phyloP scores from a whole-genome alignment of 192 early-diverging fungal species.

The Coemansia aciculifera region DNA sequence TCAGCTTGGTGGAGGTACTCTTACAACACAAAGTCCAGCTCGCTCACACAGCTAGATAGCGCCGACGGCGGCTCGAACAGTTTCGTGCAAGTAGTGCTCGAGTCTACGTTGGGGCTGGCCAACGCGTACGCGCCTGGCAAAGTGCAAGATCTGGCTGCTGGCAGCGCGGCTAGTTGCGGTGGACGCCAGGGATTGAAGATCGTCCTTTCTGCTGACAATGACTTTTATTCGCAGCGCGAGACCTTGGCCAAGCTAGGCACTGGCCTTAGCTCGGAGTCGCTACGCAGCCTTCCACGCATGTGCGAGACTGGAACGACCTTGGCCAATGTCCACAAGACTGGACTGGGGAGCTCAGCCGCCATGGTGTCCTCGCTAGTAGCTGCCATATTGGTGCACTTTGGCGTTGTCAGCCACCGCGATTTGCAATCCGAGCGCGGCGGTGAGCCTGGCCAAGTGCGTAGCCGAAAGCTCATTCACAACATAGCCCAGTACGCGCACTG shows the following conservation, averaged over 20 bases:
- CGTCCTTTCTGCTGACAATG: conserved; percentile 87
- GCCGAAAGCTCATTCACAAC: conserved; percentile 73
- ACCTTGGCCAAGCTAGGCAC: conserved; percentile 59
- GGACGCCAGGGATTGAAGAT: conserved; percentile 63
- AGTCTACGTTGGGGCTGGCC: conserved; percentile 29
- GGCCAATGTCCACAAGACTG: conserved; percentile 85
- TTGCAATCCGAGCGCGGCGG: conserved; percentile 11
- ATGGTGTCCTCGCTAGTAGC: conserved; percentile 90
- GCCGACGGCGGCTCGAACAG: conserved; percentile 30
- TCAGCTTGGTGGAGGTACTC: conserved; percentile 79
- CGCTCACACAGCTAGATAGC: conserved; percentile 32
- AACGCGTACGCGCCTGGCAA: conserved; percentile 15
- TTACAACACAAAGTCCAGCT: conserved; percentile 17
- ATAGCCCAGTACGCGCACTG: conserved; percentile 91
- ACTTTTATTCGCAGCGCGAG: conserved; percentile 96
- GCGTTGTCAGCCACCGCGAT: conserved; percentile 32
- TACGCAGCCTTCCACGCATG: conserved; percentile 63
- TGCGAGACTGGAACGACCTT: conserved; percentile 64
- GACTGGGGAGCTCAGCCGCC: conserved; percentile 95
- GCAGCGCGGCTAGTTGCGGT: not conserved
- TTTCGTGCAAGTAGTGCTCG: conserved; percentile 52
- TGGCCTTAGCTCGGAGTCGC: conserved; percentile 58
- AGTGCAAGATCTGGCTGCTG: not conserved
- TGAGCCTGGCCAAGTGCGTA: conserved; percentile 9
- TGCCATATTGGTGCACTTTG: conserved; percentile 75